A percentile compares a stretch with the other conserved stretches of the same genome.
Evolutionary conservation across 352 stramenopile species (phyloP).

Genomic region (Phytophthora foliorum): DNA sequence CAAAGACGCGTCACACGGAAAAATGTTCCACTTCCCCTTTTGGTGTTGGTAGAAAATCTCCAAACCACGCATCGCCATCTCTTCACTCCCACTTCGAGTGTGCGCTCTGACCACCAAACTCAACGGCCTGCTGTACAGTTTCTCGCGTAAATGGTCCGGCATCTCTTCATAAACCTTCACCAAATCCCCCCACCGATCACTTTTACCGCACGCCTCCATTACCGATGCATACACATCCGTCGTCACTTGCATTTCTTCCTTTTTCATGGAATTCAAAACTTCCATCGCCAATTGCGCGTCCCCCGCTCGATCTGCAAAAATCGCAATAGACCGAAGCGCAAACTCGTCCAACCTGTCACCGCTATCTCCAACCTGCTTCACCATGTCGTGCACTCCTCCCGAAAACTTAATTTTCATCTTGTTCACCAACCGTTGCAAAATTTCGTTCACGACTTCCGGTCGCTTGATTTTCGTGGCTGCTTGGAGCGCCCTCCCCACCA

Average conservation of each 20-base stretch:
- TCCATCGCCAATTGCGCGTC: slow-evolving; percentile 21
- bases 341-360: slow-evolving; percentile 9
- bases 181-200: slow-evolving; percentile 12
- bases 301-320: slow-evolving; percentile 23
- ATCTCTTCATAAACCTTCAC: slow-evolving; percentile 21
- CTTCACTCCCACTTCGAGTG: slow-evolving; percentile 4
- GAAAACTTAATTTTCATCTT: not conserved
- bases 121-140: slow-evolving; percentile 16
- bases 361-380: not conserved
- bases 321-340: slow-evolving; percentile 19
- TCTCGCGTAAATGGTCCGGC: not conserved
- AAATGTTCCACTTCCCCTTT: slow-evolving; percentile 6
- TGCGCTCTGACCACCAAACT: slow-evolving; percentile 19
- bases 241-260: slow-evolving; percentile 1
- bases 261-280: slow-evolving; percentile 8
- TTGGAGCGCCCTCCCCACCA: slow-evolving; percentile 12
- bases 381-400: slow-evolving; percentile 3
- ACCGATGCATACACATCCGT: slow-evolving; percentile 19
- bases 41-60: slow-evolving; percentile 14
- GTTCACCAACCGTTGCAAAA: slow-evolving; percentile 14
- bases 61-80: slow-evolving; percentile 3
- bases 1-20: slow-evolving; percentile 16
- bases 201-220: slow-evolving; percentile 18
- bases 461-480: slow-evolving; percentile 12
- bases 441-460: not conserved